phyloP scores from a whole-genome alignment of 371 early-diverging fungal species.

The Rhizopus delemar region DNA sequence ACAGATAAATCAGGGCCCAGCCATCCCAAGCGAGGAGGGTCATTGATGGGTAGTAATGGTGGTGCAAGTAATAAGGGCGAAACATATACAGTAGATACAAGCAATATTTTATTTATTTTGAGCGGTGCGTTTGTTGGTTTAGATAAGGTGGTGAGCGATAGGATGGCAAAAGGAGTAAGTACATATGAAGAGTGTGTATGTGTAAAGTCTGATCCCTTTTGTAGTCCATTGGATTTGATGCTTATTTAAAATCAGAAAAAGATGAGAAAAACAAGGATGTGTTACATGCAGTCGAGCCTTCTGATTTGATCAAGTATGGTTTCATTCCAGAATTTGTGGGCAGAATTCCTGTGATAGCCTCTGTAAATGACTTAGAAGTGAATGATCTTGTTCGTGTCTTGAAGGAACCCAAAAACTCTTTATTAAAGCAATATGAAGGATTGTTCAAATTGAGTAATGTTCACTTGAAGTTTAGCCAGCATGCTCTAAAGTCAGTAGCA shows the following conservation, averaged over 20 bases:
- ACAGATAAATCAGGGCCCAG: slow-evolving; percentile 76
- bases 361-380: slow-evolving; percentile 68
- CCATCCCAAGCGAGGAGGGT: slow-evolving; percentile 22
- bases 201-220: background rate
- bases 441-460: slow-evolving; percentile 69
- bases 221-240: slow-evolving; percentile 71
- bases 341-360: slow-evolving; percentile 85
- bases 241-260: slow-evolving; percentile 48
- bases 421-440: slow-evolving; percentile 81
- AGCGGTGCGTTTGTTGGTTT: slow-evolving; percentile 92
- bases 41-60: slow-evolving; percentile 22
- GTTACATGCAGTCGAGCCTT: slow-evolving; percentile 24
- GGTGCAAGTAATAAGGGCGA: slow-evolving; percentile 66
- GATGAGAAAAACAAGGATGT: slow-evolving; percentile 14
- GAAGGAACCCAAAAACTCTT: slow-evolving; percentile 83
- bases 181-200: slow-evolving; percentile 38
- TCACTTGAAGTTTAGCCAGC: slow-evolving; percentile 71
- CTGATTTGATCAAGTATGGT: slow-evolving; percentile 85
- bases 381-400: slow-evolving; percentile 77
- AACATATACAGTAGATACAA: slow-evolving; percentile 83
- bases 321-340: slow-evolving; percentile 93
- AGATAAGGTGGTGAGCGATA: slow-evolving; percentile 78
- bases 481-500: slow-evolving; percentile 72
- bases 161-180: slow-evolving; percentile 73
- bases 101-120: slow-evolving; percentile 87